phyloP scores from a whole-genome alignment of 83 land plant genomes.

The Thuja plicata region DNA sequence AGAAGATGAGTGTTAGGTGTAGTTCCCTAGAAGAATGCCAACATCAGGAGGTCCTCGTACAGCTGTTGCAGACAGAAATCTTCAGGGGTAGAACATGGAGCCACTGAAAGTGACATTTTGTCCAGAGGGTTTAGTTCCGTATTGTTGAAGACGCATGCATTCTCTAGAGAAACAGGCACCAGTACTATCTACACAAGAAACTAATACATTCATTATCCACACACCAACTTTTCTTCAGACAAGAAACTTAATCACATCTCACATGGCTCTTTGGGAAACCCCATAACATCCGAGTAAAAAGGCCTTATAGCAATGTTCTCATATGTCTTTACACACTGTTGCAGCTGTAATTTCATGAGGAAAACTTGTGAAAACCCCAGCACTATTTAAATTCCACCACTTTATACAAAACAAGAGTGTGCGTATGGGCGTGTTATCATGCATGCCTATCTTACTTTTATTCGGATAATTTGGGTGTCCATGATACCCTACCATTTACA shows the following conservation, averaged over 20 bases:
- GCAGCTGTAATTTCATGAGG: neutral
- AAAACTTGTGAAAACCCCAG: neutral
- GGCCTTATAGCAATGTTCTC: neutral
- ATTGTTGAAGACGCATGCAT: neutral
- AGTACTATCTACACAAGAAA: neutral
- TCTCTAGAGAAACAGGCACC: neutral
- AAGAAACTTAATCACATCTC: neutral
- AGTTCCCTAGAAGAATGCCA: neutral
- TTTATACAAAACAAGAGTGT: neutral
- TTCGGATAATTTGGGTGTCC: neutral
- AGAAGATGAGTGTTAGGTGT: neutral
- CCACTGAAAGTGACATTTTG: slow-evolving; percentile 4
- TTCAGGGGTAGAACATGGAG: neutral
- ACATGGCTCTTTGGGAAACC: neutral
- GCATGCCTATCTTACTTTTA: neutral
- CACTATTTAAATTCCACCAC: neutral
- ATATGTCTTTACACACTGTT: neutral
- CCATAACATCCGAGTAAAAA: neutral
- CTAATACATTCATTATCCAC: neutral
- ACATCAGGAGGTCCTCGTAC: neutral
- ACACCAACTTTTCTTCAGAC: neutral
- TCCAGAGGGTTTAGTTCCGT: neutral
- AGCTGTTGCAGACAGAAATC: neutral
- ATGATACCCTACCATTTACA: neutral
- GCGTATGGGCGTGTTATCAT: neutral